Evolutionary conservation across 495 filamentous ascomycete genomes (phyloP).

Genomic region (Podospora appendiculata): DNA sequence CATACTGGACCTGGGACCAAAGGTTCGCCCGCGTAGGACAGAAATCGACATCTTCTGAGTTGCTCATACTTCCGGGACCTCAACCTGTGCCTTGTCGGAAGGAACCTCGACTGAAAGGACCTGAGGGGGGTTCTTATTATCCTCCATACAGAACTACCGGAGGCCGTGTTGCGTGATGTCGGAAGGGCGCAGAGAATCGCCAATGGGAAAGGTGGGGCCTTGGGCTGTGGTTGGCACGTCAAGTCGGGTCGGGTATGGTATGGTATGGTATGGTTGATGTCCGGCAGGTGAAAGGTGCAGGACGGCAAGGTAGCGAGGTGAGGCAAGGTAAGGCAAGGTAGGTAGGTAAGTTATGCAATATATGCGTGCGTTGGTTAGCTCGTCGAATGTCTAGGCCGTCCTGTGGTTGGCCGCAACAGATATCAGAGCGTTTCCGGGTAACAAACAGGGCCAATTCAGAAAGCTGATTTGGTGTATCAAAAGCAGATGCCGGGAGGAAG

Average conservation of each 20-base stretch:
- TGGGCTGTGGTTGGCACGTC: conserved; percentile 13
- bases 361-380: conserved; percentile 1
- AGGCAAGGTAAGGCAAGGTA: too few relatives aligned
- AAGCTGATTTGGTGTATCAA: background rate
- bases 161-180: conserved; percentile 9
- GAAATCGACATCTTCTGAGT: conserved; percentile 28
- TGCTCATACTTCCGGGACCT: conserved; percentile 31
- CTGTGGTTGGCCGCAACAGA: conserved; percentile 3
- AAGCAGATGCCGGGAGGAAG: too few relatives aligned
- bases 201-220: conserved; percentile 18
- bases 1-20: conserved; percentile 29
- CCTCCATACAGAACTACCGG: conserved; percentile 28
- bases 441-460: background rate
- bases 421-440: background rate
- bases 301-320: too few relatives aligned
- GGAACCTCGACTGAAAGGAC: conserved; percentile 28
- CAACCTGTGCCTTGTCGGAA: conserved; percentile 26
- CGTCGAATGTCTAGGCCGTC: background rate
- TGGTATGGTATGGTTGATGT: conserved; percentile 1
- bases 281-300: background rate
- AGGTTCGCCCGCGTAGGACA: conserved; percentile 29
- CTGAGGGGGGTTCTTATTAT: conserved; percentile 34
- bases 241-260: conserved; percentile 5
- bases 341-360: conserved; percentile 1
- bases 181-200: conserved; percentile 20